Evolutionary conservation across 768 basidiomycete genomes (phyloP).

Genomic region (Trichaptum fuscoviolaceum): DNA sequence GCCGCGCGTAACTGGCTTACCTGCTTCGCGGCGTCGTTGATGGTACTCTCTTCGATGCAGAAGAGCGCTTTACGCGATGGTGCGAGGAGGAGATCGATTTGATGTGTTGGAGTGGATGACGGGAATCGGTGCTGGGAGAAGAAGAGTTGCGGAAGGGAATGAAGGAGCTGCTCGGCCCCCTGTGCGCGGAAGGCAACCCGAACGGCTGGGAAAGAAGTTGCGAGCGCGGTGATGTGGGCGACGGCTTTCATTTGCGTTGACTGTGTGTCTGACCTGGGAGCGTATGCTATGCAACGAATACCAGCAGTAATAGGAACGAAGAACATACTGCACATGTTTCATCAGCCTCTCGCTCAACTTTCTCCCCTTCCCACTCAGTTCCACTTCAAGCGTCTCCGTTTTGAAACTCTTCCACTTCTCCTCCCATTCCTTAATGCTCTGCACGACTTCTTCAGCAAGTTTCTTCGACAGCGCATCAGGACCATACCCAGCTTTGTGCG

Average conservation of each 20-base stretch:
- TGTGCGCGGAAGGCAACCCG: not conserved
- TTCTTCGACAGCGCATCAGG: not conserved
- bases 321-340: not conserved
- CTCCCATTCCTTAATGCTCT: not conserved
- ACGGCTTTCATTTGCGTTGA: not conserved
- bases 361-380: not conserved
- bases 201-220: not conserved
- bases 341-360: not conserved
- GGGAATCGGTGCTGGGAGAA: not conserved
- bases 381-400: not conserved
- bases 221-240: not conserved
- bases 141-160: not conserved
- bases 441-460: not conserved
- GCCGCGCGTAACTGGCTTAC: not conserved
- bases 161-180: no score
- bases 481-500: not conserved
- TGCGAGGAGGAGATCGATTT: no score
- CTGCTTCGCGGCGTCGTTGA: not conserved
- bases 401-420: not conserved
- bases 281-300: not conserved
- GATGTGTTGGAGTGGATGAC: not conserved
- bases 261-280: not conserved
- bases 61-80: no score
- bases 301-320: not conserved
- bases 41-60: not conserved